A percentile compares a stretch with the other conserved stretches of the same genome.
Evolutionary conservation across 208 protist species (phyloP).

Genomic region (Trypanosoma mega): DNA sequence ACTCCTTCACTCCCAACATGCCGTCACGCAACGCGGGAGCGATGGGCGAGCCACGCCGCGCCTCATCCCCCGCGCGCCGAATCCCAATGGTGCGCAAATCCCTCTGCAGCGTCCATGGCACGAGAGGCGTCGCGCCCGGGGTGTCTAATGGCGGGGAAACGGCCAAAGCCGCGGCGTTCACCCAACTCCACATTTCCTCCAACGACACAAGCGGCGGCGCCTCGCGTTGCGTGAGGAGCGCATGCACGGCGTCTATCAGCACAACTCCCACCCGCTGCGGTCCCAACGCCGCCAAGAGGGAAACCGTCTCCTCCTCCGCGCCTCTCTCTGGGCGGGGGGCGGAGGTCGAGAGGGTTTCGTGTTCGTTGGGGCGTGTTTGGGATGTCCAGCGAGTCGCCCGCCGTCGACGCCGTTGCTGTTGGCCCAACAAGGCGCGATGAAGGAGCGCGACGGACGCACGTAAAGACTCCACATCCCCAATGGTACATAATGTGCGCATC

Average conservation of each 20-base stretch:
- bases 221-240: conserved; percentile 22
- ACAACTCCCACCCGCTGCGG: conserved; percentile 18
- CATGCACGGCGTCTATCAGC: conserved; percentile 18
- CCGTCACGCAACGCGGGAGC: too few species aligned
- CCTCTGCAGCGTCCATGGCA: too few species aligned
- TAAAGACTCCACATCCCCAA: conserved; percentile 27
- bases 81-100: too few species aligned
- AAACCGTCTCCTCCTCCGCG: neutral
- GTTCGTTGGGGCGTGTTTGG: too few species aligned
- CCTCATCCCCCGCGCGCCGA: too few species aligned
- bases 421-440: conserved; percentile 14
- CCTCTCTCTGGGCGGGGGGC: neutral
- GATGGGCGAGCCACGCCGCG: too few species aligned
- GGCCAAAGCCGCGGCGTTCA: conserved; percentile 17
- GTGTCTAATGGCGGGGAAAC: too few species aligned
- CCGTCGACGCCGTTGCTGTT: neutral
- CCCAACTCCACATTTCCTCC: conserved; percentile 22
- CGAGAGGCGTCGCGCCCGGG: too few species aligned
- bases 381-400: neutral
- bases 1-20: too few species aligned
- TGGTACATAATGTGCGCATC: conserved; percentile 22
- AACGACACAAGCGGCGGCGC: conserved; percentile 15
- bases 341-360: neutral
- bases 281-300: conserved; percentile 16
- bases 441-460: conserved; percentile 10